Conservation (phyloP, 2,329 filamentous ascomycete genomes). For the Zymoseptoria crescenta region DNA sequence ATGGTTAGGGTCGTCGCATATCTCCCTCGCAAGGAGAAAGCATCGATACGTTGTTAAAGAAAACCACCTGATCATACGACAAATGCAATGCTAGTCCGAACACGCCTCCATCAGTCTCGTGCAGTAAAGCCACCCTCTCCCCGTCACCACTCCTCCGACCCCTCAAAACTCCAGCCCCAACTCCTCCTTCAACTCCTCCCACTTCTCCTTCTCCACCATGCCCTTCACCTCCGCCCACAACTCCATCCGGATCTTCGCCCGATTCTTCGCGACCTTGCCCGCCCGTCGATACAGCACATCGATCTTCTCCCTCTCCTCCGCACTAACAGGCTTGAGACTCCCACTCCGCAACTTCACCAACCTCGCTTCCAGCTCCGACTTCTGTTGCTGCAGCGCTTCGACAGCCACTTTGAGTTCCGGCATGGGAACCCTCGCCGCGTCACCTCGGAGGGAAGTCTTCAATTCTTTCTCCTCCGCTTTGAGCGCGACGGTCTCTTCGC, state of each 20-base stretch:
- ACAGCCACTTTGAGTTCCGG: conserved; percentile 42
- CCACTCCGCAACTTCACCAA: conserved; percentile 37
- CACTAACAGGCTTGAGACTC: conserved; percentile 39
- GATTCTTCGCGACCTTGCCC: conserved; percentile 30
- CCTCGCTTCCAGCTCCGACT: conserved; percentile 32
- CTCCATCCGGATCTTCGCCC: conserved; percentile 44
- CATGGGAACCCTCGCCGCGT: conserved; percentile 44
- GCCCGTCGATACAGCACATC: conserved; percentile 42
- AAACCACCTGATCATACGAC: not conserved
- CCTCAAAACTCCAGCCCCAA: conserved; percentile 19
- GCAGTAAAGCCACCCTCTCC: not conserved
- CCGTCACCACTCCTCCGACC: not conserved
- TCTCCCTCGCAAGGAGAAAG: no score
- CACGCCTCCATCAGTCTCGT: not conserved
- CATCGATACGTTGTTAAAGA: no score
- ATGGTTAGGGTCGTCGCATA: no score
- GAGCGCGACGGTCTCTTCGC: conserved; percentile 37
- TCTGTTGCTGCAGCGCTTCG: conserved; percentile 38
- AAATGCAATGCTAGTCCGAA: not conserved
- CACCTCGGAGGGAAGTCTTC: conserved; percentile 39
- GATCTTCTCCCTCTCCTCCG: conserved; percentile 41
- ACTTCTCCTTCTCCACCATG: conserved; percentile 26
- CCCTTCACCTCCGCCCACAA: conserved; percentile 45
- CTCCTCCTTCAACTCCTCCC: conserved; percentile 32
- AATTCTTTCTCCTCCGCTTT: conserved; percentile 43